A percentile compares a stretch with the other conserved stretches of the same genome.
These are phyloP conservation scores for Kalanchoe fedtschenkoi DNA, from an alignment of 164 flowering plant genomes.

Conservation along the genomic window DNA sequence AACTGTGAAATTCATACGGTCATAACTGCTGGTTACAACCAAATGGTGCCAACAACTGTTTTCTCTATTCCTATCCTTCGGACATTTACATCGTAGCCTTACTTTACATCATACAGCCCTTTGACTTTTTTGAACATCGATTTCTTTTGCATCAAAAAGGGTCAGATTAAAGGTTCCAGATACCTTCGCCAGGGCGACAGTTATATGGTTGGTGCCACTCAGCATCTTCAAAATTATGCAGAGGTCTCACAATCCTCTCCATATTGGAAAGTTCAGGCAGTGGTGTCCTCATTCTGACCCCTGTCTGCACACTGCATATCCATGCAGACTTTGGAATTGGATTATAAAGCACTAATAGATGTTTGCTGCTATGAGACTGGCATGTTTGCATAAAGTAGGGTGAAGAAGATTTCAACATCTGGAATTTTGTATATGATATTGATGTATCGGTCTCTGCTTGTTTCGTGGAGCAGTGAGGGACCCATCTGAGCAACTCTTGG, in stretches of 20 bases:
- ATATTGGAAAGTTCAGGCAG: neutral
- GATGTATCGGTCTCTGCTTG: conserved; percentile 45
- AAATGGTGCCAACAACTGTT: no score
- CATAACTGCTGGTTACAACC: no score
- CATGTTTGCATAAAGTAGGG: conserved; percentile 65
- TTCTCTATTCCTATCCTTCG: no score
- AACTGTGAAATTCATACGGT: no score
- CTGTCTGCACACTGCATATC: neutral
- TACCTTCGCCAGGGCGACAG: neutral
- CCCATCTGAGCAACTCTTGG: conserved; percentile 51
- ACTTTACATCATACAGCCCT: no score
- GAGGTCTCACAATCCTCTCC: neutral
- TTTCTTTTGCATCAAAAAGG: neutral
- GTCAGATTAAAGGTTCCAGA: neutral
- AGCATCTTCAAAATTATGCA: neutral
- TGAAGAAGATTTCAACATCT: conserved; percentile 73
- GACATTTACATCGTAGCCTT: no score
- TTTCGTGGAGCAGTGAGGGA: conserved; percentile 44
- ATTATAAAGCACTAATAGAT: neutral
- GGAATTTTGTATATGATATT: conserved; percentile 36
- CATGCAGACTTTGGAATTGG: neutral
- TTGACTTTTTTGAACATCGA: no score
- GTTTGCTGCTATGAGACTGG: conserved; percentile 10
- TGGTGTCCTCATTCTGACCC: neutral
- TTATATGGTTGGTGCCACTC: neutral